phyloP scores from a whole-genome alignment of 148 eudicot species.

The Amaranthus cruentus region DNA sequence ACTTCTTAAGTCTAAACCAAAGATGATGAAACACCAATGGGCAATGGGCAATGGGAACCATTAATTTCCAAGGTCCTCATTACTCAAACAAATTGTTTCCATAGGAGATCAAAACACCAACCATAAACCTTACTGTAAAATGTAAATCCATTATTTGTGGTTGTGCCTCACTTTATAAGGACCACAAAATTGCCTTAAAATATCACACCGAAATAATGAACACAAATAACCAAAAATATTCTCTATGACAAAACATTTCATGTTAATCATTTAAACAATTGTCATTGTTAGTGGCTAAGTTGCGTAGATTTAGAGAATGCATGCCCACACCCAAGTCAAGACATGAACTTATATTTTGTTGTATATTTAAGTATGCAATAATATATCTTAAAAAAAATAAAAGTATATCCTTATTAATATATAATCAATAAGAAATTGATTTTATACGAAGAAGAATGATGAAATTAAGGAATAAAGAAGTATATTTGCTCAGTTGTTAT shows the following conservation, averaged over 20 bases:
- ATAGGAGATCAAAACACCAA: background rate
- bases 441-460: too few relatives aligned
- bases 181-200: slow-evolving; percentile 20
- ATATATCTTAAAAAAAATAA: too few relatives aligned
- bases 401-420: too few relatives aligned
- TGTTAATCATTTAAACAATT: background rate
- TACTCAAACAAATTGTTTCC: background rate
- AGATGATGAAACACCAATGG: slow-evolving; percentile 7
- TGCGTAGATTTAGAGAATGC: background rate
- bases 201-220: background rate
- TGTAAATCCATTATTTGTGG: slow-evolving; percentile 19
- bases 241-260: background rate
- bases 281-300: background rate
- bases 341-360: too few relatives aligned
- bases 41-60: slow-evolving; percentile 5
- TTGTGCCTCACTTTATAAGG: slow-evolving; percentile 20
- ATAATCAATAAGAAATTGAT: too few relatives aligned
- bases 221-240: background rate
- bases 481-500: too few relatives aligned
- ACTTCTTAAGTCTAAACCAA: background rate
- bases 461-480: too few relatives aligned
- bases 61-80: background rate
- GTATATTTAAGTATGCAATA: too few relatives aligned
- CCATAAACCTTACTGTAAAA: background rate
- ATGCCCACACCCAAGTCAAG: background rate